These are phyloP conservation scores for Castanopsis chinensis DNA, from an alignment of 306 rosid species.

Conservation along the genomic window DNA sequence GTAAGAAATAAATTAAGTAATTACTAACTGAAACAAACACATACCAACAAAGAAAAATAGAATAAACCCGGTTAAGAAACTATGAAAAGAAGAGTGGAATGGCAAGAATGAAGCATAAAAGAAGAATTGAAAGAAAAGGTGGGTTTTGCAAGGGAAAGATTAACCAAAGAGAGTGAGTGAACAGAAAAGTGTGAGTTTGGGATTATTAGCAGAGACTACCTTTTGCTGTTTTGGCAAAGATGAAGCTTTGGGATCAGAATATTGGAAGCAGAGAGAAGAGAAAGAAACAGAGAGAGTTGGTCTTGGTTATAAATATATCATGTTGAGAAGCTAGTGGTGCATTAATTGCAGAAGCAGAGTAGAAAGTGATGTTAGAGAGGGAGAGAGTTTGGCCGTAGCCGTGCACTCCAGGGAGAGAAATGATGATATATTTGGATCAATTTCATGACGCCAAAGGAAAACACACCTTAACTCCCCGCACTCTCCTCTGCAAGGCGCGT, in stretches of 20 bases:
- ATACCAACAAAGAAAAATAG: background rate
- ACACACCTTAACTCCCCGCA: background rate
- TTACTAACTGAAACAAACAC: background rate
- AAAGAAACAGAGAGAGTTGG: background rate
- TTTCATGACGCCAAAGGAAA: background rate
- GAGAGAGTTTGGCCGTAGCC: background rate
- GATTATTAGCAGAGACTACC: conserved; percentile 23
- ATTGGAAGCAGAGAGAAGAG: background rate
- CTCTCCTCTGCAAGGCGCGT: conserved; percentile 25
- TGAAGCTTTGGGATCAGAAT: conserved; percentile 11
- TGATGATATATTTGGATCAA: background rate
- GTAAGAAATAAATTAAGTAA: background rate
- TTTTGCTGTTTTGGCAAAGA: conserved; percentile 4
- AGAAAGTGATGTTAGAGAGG: conserved; percentile 17
- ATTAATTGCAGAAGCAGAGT: conserved; percentile 58
- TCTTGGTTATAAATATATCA: background rate
- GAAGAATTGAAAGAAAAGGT: background rate
- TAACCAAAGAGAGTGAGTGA: background rate
- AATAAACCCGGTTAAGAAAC: background rate
- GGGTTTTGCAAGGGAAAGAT: background rate
- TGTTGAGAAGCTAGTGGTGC: conserved; percentile 29
- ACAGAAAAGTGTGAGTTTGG: background rate
- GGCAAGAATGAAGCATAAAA: background rate
- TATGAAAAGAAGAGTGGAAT: background rate
- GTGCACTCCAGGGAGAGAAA: conserved; percentile 13